Percentiles rank a stretch among this genome's conserved stretches.
phyloP scores from a whole-genome alignment of 768 basidiomycete genomes.

The Rubroboletus satanas region DNA sequence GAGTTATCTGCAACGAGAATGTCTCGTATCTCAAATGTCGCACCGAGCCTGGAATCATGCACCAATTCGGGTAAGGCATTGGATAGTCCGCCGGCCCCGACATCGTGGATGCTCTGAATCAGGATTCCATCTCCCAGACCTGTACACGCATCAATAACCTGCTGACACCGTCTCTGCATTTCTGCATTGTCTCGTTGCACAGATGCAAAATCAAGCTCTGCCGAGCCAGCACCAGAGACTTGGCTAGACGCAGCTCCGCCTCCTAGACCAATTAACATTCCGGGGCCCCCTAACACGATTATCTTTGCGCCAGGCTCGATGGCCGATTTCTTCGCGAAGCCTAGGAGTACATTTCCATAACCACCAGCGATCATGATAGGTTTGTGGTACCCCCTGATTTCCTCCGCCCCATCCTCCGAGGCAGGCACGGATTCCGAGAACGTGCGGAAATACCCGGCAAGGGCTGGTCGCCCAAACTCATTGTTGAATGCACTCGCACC shows the following conservation, averaged over 20 bases:
- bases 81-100: constrained; percentile 94
- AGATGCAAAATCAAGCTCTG: constrained; percentile 93
- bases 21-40: constrained; percentile 88
- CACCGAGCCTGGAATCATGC: constrained; percentile 92
- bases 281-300: constrained; percentile 92
- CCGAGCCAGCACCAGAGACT: constrained; percentile 84
- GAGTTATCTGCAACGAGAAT: constrained; percentile 87
- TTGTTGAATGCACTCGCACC: constrained; percentile 97
- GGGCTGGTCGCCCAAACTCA: constrained; percentile 92
- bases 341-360: constrained; percentile 85
- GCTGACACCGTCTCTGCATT: constrained; percentile 96
- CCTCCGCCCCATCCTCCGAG: constrained; percentile 44
- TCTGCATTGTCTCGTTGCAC: constrained; percentile 98
- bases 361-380: constrained; percentile 99
- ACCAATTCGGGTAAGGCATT: constrained; percentile 97
- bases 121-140: constrained; percentile 59
- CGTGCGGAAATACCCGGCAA: constrained; percentile 93
- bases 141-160: constrained; percentile 92
- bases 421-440: constrained; percentile 76
- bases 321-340: constrained; percentile 72
- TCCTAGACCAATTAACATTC: constrained; percentile 93
- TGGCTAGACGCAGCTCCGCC: constrained; percentile 96
- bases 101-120: constrained; percentile 96
- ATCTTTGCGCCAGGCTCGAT: constrained; percentile 84
- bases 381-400: constrained; percentile 96